These are phyloP conservation scores for Penicillium mononematosum DNA, from an alignment of 495 filamentous ascomycete species.

Conservation along the genomic window DNA sequence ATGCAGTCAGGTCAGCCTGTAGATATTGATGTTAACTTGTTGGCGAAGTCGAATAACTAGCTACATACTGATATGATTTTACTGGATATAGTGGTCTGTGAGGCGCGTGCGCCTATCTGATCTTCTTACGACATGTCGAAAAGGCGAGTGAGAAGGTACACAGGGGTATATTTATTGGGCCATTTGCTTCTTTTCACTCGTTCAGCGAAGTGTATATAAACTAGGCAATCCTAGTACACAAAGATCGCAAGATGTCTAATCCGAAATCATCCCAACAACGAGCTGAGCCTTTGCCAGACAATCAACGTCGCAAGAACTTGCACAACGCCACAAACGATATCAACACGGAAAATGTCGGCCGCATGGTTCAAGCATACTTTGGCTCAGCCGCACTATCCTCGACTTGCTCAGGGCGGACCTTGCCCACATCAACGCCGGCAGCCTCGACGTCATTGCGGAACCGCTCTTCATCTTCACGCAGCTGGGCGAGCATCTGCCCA, in stretches of 20 bases:
- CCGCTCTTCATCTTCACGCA: slow-evolving; percentile 48
- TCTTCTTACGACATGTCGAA: background rate
- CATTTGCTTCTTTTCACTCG: slow-evolving; percentile 1
- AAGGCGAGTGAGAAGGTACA: background rate
- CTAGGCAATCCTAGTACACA: background rate
- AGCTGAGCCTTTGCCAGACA: background rate
- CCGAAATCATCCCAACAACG: background rate
- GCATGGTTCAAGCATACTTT: slow-evolving; percentile 19
- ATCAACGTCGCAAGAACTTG: background rate
- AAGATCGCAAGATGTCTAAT: background rate
- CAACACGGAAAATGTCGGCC: background rate
- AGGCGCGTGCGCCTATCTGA: background rate
- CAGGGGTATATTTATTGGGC: slow-evolving; percentile 6
- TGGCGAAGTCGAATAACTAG: slow-evolving; percentile 10
- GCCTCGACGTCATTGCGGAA: slow-evolving; percentile 54
- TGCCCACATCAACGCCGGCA: slow-evolving; percentile 24
- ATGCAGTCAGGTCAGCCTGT: slow-evolving; percentile 39
- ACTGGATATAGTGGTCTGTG: background rate
- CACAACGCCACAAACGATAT: background rate
- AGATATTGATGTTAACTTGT: slow-evolving; percentile 32
- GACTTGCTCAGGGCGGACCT: slow-evolving; percentile 22
- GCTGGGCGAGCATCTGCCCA: slow-evolving; percentile 45
- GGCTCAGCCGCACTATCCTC: slow-evolving; percentile 17
- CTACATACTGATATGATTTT: background rate
- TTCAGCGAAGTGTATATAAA: slow-evolving; percentile 3